Base-by-base conservation (phyloP, 352 stramenopile species). In the Globisporangium megalacanthum region DNA sequence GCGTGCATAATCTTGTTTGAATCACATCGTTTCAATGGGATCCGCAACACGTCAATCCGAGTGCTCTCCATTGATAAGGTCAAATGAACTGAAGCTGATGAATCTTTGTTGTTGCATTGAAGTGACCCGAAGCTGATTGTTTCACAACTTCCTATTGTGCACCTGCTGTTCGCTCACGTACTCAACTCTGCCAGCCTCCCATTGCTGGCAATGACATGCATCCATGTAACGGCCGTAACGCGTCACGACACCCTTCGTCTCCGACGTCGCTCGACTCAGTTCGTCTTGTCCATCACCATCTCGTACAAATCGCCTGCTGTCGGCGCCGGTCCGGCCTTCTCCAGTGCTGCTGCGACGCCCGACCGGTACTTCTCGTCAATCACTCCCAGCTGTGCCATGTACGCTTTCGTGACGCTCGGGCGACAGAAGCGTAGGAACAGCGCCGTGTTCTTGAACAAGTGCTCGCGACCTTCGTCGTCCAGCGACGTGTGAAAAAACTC, bases 401-500 rank as follows among this genome's bases (percentile, higher is more conserved):
- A 72, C 46, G 59, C 61, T 6, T 50, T 11, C 49, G 61, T 62
- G 13, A 69, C 50, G 2, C 44, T 25, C 0, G 49, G 45, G 20
- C 49, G 49, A 45, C 65, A 72, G 42, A 66, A 72, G 39, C 65
- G 65, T 53, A 72, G 36, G n/a, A 52, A 69, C 45, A 49, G 35
- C 22, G 61, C 61, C 45, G 65, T 72, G 61, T 72, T 72, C 29
- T 65, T 54, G 53, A 63, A 59, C 20, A 97, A 75, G 3, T 81
- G 75, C 31, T 92, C 80, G 11, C 86, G 77, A 6, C 45, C 88
- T 9, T 54, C 82, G 3, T 68, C 70, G 33, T 88, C 60, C 52
- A 97, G 72, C 47, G 83, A 84, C 56, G 89, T 80, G 56, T 76
- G 73, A 72, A 92, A 96, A 58, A 96, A 95, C 1, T 75, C 67